Evolutionary conservation across 495 filamentous ascomycete species (phyloP).

Genomic region (Talaromyces proteolyticus): DNA sequence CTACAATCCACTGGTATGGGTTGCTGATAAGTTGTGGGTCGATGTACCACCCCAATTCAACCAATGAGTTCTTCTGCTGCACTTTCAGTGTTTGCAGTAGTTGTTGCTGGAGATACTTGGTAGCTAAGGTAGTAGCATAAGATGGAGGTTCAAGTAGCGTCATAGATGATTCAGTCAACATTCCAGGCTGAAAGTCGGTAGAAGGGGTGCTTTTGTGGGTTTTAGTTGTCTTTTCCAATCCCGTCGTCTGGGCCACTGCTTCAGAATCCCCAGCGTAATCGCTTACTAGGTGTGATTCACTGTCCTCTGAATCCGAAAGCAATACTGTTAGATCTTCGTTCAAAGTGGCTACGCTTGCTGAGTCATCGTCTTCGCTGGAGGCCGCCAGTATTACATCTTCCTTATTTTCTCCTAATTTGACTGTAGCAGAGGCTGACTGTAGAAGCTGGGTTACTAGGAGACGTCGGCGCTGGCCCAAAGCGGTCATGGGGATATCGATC

Average conservation of each 20-base stretch:
- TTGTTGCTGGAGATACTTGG: slow-evolving; percentile 56
- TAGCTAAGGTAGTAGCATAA: slow-evolving; percentile 62
- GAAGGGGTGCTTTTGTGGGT: slow-evolving; percentile 8
- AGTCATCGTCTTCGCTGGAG: slow-evolving; percentile 17
- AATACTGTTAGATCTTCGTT: slow-evolving; percentile 47
- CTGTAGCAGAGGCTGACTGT: no score
- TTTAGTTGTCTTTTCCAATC: slow-evolving; percentile 1
- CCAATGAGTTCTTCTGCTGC: slow-evolving; percentile 56
- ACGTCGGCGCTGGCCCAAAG: slow-evolving; percentile 32
- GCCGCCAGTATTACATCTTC: no score
- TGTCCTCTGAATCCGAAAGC: slow-evolving; percentile 18
- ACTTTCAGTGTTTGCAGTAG: slow-evolving; percentile 53
- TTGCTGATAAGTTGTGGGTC: slow-evolving; percentile 55
- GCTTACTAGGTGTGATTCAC: slow-evolving; percentile 5
- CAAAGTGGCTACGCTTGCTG: slow-evolving; percentile 44
- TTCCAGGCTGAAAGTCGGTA: slow-evolving; percentile 65
- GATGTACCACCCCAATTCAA: slow-evolving; percentile 84
- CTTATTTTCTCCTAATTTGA: no score
- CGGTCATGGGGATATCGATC: slow-evolving; percentile 46
- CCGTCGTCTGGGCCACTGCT: no score
- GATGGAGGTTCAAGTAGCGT: slow-evolving; percentile 55
- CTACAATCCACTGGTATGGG: slow-evolving; percentile 90
- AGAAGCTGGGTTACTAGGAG: no score
- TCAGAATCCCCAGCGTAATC: no score
- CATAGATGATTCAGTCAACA: slow-evolving; percentile 49